phyloP scores from a whole-genome alignment of 208 protist species.

The Leishmania tarentolae region DNA sequence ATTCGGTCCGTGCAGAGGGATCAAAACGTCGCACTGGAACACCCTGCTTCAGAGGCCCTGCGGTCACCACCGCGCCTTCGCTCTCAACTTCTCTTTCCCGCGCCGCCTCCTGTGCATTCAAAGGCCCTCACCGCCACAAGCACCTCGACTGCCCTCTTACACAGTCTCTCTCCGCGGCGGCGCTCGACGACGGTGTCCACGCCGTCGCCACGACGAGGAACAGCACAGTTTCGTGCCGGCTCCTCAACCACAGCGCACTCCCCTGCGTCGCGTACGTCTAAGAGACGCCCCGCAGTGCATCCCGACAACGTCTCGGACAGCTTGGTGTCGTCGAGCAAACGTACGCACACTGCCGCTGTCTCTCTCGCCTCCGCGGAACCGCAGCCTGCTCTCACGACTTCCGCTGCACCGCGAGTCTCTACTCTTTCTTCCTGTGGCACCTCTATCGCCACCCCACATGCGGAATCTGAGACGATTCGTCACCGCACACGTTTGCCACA shows the following conservation, averaged over 20 bases:
- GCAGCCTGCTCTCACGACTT: neutral
- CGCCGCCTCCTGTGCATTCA: neutral
- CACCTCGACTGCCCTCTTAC: neutral
- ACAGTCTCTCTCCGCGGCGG: neutral
- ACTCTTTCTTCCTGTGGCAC: neutral
- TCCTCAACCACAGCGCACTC: neutral
- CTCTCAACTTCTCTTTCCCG: constrained; percentile 8
- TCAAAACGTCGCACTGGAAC: neutral
- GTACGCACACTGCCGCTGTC: neutral
- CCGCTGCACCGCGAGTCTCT: neutral
- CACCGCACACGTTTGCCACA: constrained; percentile 10
- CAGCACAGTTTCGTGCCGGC: neutral
- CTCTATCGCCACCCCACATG: neutral
- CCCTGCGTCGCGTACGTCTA: neutral
- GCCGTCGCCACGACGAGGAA: neutral
- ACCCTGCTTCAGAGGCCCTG: neutral
- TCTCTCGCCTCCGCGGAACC: neutral
- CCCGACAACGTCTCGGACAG: neutral
- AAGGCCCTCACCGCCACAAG: neutral
- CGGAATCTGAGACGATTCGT: neutral
- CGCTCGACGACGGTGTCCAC: constrained; percentile 11
- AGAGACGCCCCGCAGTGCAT: neutral
- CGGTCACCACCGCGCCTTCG: neutral
- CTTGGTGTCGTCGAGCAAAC: neutral
- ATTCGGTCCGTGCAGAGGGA: constrained; percentile 2